Evolutionary conservation across 2,329 filamentous ascomycete species (phyloP), one percentile per base, ranked within the genome.

Genomic region (Amauroascus verrucosus): DNA sequence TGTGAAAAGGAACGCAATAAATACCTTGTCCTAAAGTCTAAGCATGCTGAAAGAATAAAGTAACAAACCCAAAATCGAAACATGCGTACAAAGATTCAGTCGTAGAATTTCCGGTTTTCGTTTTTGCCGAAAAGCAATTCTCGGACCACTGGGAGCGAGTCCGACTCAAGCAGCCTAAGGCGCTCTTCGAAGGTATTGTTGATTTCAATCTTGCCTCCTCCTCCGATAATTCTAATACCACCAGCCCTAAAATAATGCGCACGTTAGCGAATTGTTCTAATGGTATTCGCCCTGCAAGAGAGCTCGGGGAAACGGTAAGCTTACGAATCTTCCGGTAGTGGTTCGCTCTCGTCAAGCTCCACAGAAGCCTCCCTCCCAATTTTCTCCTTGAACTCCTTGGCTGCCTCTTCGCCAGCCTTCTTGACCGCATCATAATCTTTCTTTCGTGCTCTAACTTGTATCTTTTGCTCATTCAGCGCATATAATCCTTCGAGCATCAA

Each of bases 101-200:
- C 90, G 67, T 82, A 86, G 81, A 97, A 98, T 75, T 85, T 95
- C 70, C 93, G 84, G 80, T 97, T 96, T 63, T 83, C 78, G 76
- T 98, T 98, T 75, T 88, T 84, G 57, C 93, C 93, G 66, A 98
- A 98, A 56, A 98, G 78, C 14, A 85, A 85, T 70, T 86, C 81
- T 65, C 93, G 81, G 64, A 98, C 84, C 43, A 83, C 83, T 13
- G 93, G 93, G 55, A 96, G 80, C 49, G 88, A 86, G 61, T 86
- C 86, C 54, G 84, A 83, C 73, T 95, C 85, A 60, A 97, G 81
- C 57, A 97, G 77, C 65, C 80, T 81, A 71, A 98, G 77, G 61
- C 93, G 84, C 68, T 95, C 86, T 69, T 97, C 93, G 62, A 97
- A 86, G 53, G 93, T 97, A 77, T 98, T 97, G 80, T 96, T 90